Evolutionary conservation across 2,329 filamentous ascomycete species (phyloP).

Genomic region (Xylaria digitata): DNA sequence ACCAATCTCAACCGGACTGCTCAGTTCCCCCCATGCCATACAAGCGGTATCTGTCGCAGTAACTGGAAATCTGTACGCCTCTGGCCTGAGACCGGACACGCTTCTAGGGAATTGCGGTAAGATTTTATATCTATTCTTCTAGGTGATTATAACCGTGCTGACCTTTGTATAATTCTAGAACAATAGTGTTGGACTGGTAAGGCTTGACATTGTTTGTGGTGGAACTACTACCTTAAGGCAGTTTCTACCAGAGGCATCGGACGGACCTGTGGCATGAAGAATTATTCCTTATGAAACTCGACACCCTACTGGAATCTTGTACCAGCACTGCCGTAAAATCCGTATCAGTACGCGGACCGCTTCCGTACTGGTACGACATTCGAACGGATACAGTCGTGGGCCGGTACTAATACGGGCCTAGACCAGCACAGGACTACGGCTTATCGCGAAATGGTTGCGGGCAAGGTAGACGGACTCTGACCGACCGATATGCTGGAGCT

Average conservation of each 20-base stretch:
- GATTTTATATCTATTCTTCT: slow-evolving; percentile 4
- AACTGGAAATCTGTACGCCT: slow-evolving; percentile 7
- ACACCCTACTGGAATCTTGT: too few species aligned
- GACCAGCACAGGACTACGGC: too few species aligned
- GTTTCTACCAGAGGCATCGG: slow-evolving; percentile 1
- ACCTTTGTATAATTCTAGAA: slow-evolving; percentile 1
- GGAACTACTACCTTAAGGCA: slow-evolving; percentile 6
- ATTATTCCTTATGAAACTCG: neutral
- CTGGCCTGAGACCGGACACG: slow-evolving; percentile 9
- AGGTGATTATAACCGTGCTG: neutral
- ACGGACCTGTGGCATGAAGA: neutral
- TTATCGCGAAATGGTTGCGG: too few species aligned
- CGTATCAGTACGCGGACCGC: too few species aligned
- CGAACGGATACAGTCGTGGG: too few species aligned
- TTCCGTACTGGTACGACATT: too few species aligned
- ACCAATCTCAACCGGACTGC: slow-evolving; percentile 7
- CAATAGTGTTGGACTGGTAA: neutral
- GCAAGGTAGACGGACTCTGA: too few species aligned
- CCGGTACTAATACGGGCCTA: too few species aligned
- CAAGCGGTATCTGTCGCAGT: neutral
- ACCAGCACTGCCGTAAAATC: too few species aligned
- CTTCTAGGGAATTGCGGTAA: slow-evolving; percentile 15
- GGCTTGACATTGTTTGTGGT: slow-evolving; percentile 5
- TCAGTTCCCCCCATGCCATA: slow-evolving; percentile 3
- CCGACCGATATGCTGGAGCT: too few species aligned